Percentiles rank a stretch among this genome's conserved stretches.
Evolutionary conservation across 108 stramenopile species (phyloP).

Genomic region (Pseudonitzschia delicatissima): DNA sequence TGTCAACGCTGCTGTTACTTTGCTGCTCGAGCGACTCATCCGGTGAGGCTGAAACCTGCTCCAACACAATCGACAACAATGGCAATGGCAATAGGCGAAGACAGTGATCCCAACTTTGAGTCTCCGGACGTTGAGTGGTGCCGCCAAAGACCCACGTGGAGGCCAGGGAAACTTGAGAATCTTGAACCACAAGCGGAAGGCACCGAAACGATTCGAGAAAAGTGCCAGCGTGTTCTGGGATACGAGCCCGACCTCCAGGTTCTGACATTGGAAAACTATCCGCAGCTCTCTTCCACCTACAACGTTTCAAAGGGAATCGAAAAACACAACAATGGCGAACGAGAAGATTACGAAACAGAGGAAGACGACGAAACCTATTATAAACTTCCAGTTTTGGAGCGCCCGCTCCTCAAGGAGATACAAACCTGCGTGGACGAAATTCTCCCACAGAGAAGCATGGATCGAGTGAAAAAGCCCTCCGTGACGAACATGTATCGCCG

Average conservation of each 20-base stretch:
- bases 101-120: neutral
- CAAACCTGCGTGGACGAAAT: neutral
- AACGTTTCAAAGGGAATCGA: neutral
- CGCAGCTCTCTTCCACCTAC: neutral
- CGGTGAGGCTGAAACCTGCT: neutral
- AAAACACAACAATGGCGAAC: neutral
- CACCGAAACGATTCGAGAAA: neutral
- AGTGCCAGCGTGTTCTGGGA: neutral
- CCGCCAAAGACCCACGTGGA: constrained; percentile 1
- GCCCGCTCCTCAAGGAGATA: neutral
- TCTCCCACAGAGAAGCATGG: too few relatives aligned
- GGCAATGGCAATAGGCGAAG: neutral
- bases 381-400: neutral
- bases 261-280: neutral
- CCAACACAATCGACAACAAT: neutral
- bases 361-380: neutral
- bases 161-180: neutral
- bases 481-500: neutral
- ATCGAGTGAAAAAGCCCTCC: neutral
- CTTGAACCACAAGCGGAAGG: neutral
- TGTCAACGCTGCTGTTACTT: too few relatives aligned
- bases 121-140: neutral
- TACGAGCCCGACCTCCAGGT: neutral
- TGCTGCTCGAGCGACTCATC: too few relatives aligned
- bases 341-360: neutral